Conservation (phyloP, 306 rosid species). For the Acmispon strigosus region DNA sequence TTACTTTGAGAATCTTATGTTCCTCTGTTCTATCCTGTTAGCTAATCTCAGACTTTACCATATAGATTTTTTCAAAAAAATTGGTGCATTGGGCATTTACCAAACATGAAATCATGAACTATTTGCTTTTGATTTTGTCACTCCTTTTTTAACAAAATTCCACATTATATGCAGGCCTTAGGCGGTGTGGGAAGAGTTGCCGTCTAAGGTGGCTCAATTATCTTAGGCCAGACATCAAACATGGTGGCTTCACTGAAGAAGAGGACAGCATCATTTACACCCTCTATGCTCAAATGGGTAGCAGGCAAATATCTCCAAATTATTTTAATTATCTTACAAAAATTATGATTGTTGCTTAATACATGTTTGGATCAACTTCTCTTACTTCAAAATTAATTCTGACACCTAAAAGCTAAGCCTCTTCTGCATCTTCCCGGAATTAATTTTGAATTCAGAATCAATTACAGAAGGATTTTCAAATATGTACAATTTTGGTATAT, state of each 20-base stretch:
- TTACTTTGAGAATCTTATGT: neutral
- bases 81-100: no score
- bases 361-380: no score
- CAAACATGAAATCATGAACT: neutral
- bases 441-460: no score
- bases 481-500: neutral
- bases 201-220: conserved; percentile 86
- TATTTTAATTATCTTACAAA: neutral
- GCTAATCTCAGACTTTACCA: neutral
- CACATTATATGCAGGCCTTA: conserved; percentile 40
- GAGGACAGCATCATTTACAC: conserved; percentile 59
- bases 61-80: neutral
- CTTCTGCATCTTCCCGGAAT: no score
- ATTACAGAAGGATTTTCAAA: neutral
- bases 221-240: conserved; percentile 86
- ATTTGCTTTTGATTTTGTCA: neutral
- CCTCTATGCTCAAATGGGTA: conserved; percentile 69
- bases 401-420: no score
- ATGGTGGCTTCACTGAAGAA: conserved; percentile 78
- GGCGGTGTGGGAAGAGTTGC: conserved; percentile 90
- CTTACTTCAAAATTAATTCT: no score
- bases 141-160: neutral
- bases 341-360: neutral
- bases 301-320: conserved; percentile 43
- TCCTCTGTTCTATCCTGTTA: neutral